A percentile compares a stretch with the other conserved stretches of the same genome.
Evolutionary conservation across 306 rosid genomes (phyloP).

Genomic region (Luffa acutangula): DNA sequence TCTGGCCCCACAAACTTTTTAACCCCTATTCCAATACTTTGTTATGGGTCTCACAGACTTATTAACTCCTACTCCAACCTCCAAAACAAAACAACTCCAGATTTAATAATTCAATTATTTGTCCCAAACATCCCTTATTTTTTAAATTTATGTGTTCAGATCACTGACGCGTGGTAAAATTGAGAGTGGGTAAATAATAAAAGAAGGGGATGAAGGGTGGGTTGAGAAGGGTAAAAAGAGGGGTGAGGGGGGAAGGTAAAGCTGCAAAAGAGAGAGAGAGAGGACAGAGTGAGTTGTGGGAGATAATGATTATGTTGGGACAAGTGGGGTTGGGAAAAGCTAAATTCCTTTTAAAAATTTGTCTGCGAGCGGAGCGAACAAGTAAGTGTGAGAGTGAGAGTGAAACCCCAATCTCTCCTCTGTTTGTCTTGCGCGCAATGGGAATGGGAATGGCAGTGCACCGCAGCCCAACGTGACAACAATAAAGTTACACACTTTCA

Average conservation of each 20-base stretch:
- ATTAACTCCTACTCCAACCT: too few species aligned
- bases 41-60: too few species aligned
- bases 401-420: too few species aligned
- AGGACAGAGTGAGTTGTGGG: not conserved
- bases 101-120: too few species aligned
- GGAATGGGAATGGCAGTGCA: not conserved
- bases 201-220: too few species aligned
- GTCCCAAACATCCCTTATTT: too few species aligned
- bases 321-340: constrained; percentile 6
- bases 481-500: not conserved
- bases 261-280: not conserved
- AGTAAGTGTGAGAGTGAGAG: not conserved
- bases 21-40: too few species aligned
- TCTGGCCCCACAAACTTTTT: too few species aligned
- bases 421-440: not conserved
- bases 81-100: too few species aligned
- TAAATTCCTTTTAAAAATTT: constrained; percentile 6
- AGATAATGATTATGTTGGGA: constrained; percentile 1
- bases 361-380: not conserved
- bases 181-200: too few species aligned
- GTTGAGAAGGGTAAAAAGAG: not conserved
- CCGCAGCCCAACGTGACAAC: not conserved
- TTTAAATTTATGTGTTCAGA: too few species aligned
- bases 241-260: not conserved
- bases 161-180: too few species aligned